Evolutionary conservation across 129 eudicot species (phyloP), one percentile per base, ranked within the genome.

Genomic region (Artemisia annua): DNA sequence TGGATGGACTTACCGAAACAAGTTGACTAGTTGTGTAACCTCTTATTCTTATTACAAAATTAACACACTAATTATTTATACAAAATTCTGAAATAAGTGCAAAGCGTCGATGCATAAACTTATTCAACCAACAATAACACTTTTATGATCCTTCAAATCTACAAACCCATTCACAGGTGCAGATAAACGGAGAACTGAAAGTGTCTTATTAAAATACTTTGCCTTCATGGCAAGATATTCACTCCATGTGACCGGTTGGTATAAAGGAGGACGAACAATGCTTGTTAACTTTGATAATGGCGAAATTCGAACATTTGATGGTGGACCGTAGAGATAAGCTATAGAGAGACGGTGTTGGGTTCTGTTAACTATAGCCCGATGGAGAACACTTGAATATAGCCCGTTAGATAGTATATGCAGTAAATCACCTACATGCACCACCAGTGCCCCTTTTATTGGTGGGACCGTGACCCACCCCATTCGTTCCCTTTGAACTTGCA

Each of bases 371-470:
- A 93, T 59, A 63, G 90, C 98, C 15, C 95, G 92, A 70, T 93
- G 98, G 46, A 87, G 89, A 14, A 89, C 98, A 63, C 92, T 93
- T 39, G 87, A 81, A 81, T 85, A 93, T 80, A 71, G 35, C 66
- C 98, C 98, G 68, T 93, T 93, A 2, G 96, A 93, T 43, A 93
- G 71, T 51, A 93, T 89, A 72, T 93, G 98, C 12, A 89, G 52
- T 4, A 93, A 78, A 79, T 93, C 98, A 2, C 98, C 98, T 12
- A 84, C 78, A 69, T 93, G 85, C 17, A 93, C 83, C 63, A 89
- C 92, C 12, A 93, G 84, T 12, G 92, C 95, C 7, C 86, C 92
- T 0, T 64, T 56, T 11, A 78, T 75, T 2, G 98, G 98, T 14
- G 82, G 86, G 35, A 93, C 96, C 30, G 85, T 82, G 35, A 82